phyloP scores from a whole-genome alignment of 2,329 filamentous ascomycete genomes.

The Phaeosphaeriaceae sp. region DNA sequence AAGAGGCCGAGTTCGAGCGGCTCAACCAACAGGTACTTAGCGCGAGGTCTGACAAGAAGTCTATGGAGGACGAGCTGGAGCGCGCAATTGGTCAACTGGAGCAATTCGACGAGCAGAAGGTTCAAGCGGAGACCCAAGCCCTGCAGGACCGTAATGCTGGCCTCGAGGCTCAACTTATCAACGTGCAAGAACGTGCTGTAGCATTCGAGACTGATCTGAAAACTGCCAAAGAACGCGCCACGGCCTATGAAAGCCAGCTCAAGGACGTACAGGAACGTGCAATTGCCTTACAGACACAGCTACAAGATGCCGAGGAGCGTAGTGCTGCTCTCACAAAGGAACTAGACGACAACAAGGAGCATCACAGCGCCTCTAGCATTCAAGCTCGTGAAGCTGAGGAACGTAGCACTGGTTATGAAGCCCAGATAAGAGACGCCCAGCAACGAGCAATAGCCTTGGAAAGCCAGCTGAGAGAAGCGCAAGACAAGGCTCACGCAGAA shows the following conservation, averaged over 20 bases:
- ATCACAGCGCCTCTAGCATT: conserved; percentile 26
- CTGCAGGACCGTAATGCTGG: conserved; percentile 42
- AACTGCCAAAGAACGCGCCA: conserved; percentile 32
- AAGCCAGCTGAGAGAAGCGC: conserved; percentile 35
- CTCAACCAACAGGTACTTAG: conserved; percentile 52
- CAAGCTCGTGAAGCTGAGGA: conserved; percentile 29
- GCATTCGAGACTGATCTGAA: conserved; percentile 39
- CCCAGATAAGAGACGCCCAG: conserved; percentile 39
- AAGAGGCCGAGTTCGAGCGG: conserved; percentile 47
- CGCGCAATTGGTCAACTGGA: conserved; percentile 42
- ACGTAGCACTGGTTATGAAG: conserved; percentile 39
- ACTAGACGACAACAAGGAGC: conserved; percentile 39
- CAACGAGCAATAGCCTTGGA: conserved; percentile 44
- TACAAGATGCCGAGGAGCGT: conserved; percentile 35
- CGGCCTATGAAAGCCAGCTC: conserved; percentile 42
- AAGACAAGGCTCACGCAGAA: conserved; percentile 44
- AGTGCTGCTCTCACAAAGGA: conserved; percentile 37
- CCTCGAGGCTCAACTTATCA: conserved; percentile 41
- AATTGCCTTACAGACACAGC: conserved; percentile 38
- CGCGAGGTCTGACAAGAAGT: conserved; percentile 43
- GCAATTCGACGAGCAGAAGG: conserved; percentile 38
- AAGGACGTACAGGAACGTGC: conserved; percentile 40
- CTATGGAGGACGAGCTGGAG: conserved; percentile 45
- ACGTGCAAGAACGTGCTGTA: conserved; percentile 43
- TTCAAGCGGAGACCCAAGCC: conserved; percentile 23